Evolutionary conservation across 225 moss, liverwort and hornwort species (phyloP), one percentile per base, ranked within the genome.

Genomic region (Asterella californica): DNA sequence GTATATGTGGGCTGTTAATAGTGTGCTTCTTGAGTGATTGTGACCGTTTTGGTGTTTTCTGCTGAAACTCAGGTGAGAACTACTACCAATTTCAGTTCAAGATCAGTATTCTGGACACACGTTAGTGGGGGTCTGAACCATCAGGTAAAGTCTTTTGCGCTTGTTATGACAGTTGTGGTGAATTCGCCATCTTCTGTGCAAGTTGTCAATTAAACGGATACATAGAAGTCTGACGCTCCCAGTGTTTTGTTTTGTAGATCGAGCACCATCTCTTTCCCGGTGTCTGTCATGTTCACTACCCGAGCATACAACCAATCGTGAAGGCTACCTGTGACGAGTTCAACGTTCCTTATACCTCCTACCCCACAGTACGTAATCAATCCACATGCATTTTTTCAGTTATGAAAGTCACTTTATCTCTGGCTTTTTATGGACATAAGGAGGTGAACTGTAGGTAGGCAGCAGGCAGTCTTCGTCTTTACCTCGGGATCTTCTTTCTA

Each of bases 201-300:
- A n/a, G 9, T 54, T 9, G 21, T 10, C 15, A 33, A 32, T 74
- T 9, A 32, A 10, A 52, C 34, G 4, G 50, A 25, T 34, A 14
- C 15, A 76, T 34, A 29, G 42, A 42, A n/a, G 10, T 48, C 14
- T 65, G 15, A 65, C 32, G 65, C 15, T 57, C 17, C 19, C 15
- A 36, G 3, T 10, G 67, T 70, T n/a, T 70, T 24, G 42, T 30
- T 59, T 55, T 90, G 83, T 72, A 96, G 96, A 97, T 97, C 79
- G 97, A 99, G 88, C 97, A 99, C 82, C 97, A 99, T 84, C 83
- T 99, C 70, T 99, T 99, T 62, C 97, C 97, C 30, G 82, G 92
- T 65, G 87, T 99, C 52, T 99, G 97, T 75, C 97, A 99, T 81
- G 81, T 99, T 72, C 86, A 99, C 78, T 99, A 99, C 79, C 97